A percentile compares a stretch with the other conserved stretches of the same genome.
These are phyloP conservation scores for Sisymbrium altissimum DNA, from an alignment of 345 rosid genomes.

Conservation along the genomic window DNA sequence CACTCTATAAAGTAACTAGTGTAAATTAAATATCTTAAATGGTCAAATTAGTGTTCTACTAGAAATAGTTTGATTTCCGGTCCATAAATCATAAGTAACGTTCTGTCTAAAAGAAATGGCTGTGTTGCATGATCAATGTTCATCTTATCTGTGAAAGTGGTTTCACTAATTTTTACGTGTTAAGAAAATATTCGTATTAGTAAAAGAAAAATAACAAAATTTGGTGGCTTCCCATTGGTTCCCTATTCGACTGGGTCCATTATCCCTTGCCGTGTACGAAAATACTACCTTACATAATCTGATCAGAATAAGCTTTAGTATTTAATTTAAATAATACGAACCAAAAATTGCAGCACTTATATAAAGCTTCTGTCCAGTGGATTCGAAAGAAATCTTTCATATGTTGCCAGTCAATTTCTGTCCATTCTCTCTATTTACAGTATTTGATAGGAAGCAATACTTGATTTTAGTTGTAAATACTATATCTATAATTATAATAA, in stretches of 20 bases:
- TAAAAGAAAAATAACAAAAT: background rate
- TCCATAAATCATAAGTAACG: too few relatives aligned
- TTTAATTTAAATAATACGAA: background rate
- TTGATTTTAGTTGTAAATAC: background rate
- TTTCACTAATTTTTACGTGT: background rate
- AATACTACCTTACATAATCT: background rate
- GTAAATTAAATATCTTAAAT: too few relatives aligned
- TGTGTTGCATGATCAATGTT: background rate
- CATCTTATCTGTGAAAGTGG: background rate
- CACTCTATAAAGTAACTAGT: too few relatives aligned
- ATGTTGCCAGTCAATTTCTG: background rate
- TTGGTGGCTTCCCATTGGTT: constrained; percentile 14
- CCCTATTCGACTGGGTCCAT: constrained; percentile 14
- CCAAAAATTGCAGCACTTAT: background rate
- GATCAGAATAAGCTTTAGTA: background rate
- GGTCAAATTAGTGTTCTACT: too few relatives aligned
- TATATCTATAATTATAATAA: background rate
- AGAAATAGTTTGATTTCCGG: too few relatives aligned
- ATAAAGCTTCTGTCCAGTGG: background rate
- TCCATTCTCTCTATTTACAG: background rate
- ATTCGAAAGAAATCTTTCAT: background rate
- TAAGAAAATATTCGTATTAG: background rate
- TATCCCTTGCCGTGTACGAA: constrained; percentile 19
- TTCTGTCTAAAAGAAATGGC: too few relatives aligned
- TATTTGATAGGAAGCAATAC: background rate